Evolutionary conservation across 805 yeast species (phyloP).

Genomic region (Helenozyma baotianmanensis): DNA sequence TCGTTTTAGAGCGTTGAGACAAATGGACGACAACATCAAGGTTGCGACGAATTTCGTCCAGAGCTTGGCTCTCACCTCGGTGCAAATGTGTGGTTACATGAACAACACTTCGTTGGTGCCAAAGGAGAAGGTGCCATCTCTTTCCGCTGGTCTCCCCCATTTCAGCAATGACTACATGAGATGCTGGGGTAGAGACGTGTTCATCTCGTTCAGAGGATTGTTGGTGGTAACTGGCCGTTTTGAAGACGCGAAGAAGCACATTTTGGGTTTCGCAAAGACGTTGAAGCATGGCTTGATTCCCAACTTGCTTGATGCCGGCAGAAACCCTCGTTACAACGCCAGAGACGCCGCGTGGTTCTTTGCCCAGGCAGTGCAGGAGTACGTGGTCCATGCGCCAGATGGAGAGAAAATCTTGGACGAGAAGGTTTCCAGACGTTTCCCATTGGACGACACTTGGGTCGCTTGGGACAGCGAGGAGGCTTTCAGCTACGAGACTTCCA

Average conservation of each 20-base stretch:
- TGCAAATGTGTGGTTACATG: constrained; percentile 80
- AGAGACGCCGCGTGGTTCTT: constrained; percentile 98
- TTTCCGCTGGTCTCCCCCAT: constrained; percentile 97
- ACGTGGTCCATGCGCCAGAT: constrained; percentile 59
- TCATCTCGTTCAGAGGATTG: constrained; percentile 80
- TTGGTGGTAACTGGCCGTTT: constrained; percentile 71
- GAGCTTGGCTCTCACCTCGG: constrained; percentile 70
- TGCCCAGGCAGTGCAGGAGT: constrained; percentile 83
- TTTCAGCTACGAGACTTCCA: constrained; percentile 62
- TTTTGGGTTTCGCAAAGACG: constrained; percentile 82
- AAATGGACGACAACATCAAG: constrained; percentile 51
- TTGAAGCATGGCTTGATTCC: constrained; percentile 95
- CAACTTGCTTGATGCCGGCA: constrained; percentile 85
- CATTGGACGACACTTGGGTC: constrained; percentile 78
- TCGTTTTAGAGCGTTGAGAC: constrained; percentile 57
- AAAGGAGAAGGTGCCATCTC: constrained; percentile 53
- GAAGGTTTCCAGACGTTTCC: constrained; percentile 77
- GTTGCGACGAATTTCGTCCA: constrained; percentile 70
- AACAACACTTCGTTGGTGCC: constrained; percentile 75
- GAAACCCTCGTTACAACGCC: constrained; percentile 91
- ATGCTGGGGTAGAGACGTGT: constrained; percentile 98
- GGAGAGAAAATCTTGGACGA: constrained; percentile 67
- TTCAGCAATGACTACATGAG: constrained; percentile 89
- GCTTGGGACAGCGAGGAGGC: constrained; percentile 68
- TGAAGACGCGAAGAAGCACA: constrained; percentile 77